These are phyloP conservation scores for Parastagonospora nodorum DNA, from an alignment of 2,329 filamentous ascomycete species.

Conservation along the genomic window DNA sequence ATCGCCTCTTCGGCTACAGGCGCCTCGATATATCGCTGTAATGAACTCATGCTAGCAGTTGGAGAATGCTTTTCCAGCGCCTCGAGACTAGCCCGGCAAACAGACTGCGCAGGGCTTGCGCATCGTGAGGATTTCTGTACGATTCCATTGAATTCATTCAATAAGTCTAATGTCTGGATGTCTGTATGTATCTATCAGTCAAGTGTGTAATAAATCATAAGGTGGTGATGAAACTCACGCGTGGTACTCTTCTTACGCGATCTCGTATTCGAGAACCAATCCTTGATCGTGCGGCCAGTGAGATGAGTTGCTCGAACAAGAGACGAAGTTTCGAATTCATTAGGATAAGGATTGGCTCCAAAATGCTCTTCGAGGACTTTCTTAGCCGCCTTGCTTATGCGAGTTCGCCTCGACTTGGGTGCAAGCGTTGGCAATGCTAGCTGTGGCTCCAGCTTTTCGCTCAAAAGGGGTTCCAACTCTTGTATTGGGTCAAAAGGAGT, in stretches of 20 bases:
- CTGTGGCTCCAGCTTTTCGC: too few species aligned
- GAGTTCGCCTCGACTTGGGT: not conserved
- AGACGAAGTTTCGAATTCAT: not conserved
- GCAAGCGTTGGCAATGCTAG: too few species aligned
- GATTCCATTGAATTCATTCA: not conserved
- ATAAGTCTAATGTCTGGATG: not conserved
- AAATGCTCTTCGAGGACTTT: not conserved
- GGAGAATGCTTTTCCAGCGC: not conserved
- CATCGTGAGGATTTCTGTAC: not conserved
- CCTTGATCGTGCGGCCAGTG: not conserved
- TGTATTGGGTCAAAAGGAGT: too few species aligned
- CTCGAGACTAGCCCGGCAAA: not conserved
- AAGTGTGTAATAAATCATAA: not conserved
- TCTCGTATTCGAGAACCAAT: slow-evolving; percentile 1
- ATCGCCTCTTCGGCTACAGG: not conserved
- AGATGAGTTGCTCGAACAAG: not conserved
- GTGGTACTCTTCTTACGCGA: not conserved
- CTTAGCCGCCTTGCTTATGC: not conserved
- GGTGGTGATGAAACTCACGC: not conserved
- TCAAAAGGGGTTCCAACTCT: too few species aligned
- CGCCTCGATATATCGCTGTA: not conserved
- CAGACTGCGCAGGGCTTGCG: not conserved
- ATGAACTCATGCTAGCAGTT: not conserved
- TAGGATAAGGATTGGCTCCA: not conserved
- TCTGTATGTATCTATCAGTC: not conserved